Conservation (phyloP, 352 stramenopile species). For the Phytophthora palmivora region DNA sequence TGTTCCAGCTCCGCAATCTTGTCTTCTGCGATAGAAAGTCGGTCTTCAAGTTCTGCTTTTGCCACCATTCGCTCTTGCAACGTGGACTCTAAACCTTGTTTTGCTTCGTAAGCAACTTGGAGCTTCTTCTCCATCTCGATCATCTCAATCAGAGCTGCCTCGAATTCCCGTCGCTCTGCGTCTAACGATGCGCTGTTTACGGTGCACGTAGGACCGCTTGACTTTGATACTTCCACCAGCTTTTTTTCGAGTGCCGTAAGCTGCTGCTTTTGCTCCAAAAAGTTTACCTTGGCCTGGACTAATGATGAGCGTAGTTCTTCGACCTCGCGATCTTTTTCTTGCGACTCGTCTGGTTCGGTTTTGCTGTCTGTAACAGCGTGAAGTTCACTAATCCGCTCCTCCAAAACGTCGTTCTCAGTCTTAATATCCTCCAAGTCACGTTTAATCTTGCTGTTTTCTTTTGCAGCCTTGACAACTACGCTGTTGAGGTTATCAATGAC, state of each 20-base stretch:
- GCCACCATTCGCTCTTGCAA: slow-evolving; percentile 59
- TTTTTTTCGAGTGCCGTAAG: slow-evolving; percentile 65
- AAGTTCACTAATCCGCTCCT: slow-evolving; percentile 63
- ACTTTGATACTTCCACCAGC: slow-evolving; percentile 55
- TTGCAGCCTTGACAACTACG: slow-evolving; percentile 21
- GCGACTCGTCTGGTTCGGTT: slow-evolving; percentile 44
- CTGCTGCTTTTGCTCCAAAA: slow-evolving; percentile 62
- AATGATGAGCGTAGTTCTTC: slow-evolving; percentile 61
- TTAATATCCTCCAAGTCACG: slow-evolving; percentile 53
- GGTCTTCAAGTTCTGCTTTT: slow-evolving; percentile 54
- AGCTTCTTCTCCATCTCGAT: slow-evolving; percentile 77
- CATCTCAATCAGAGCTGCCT: slow-evolving; percentile 66
- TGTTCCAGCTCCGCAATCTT: slow-evolving; percentile 59
- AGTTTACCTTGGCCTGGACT: slow-evolving; percentile 66
- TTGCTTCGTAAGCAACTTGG: slow-evolving; percentile 65
- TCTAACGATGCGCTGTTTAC: slow-evolving; percentile 45
- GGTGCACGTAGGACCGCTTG: slow-evolving; percentile 26
- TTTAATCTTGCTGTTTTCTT: slow-evolving; percentile 43
- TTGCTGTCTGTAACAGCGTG: slow-evolving; percentile 43
- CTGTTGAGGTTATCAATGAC: slow-evolving; percentile 28
- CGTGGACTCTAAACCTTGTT: slow-evolving; percentile 57
- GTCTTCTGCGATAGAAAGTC: slow-evolving; percentile 54
- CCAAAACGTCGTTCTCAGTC: slow-evolving; percentile 64
- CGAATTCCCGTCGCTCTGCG: slow-evolving; percentile 65
- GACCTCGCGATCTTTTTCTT: slow-evolving; percentile 62